These are phyloP conservation scores for Platismatia glauca DNA, from an alignment of 495 filamentous ascomycete species.

Conservation along the genomic window DNA sequence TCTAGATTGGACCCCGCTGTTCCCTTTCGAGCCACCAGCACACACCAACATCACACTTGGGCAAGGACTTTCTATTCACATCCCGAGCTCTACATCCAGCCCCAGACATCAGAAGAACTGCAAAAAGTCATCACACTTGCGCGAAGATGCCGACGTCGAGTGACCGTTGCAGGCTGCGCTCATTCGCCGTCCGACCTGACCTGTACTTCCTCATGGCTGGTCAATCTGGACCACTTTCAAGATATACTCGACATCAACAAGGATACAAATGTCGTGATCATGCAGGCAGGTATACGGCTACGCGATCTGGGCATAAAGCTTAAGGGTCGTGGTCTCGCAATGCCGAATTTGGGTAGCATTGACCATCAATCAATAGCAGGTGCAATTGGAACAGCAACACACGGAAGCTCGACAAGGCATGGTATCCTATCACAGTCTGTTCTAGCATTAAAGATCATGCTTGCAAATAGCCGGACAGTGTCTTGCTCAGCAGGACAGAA, in stretches of 20 bases:
- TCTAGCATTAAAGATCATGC: conserved; percentile 62
- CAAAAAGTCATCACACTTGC: conserved; percentile 76
- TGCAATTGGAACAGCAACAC: conserved; percentile 85
- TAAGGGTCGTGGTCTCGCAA: conserved; percentile 62
- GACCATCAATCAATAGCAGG: conserved; percentile 89
- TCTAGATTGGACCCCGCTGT: conserved; percentile 47
- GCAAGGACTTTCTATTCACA: conserved; percentile 80
- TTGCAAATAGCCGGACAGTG: conserved; percentile 69
- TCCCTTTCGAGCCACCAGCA: conserved; percentile 64
- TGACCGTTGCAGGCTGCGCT: conserved; percentile 73
- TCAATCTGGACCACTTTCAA: conserved; percentile 82
- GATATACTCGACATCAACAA: conserved; percentile 58
- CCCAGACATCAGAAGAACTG: conserved; percentile 67
- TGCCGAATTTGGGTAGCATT: conserved; percentile 89
- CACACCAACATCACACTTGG: conserved; percentile 88
- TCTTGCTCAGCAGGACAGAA: conserved; percentile 65
- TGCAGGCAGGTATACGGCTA: conserved; percentile 80
- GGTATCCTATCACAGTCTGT: conserved; percentile 75
- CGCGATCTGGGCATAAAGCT: conserved; percentile 58
- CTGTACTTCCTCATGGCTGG: conserved; percentile 87
- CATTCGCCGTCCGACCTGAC: conserved; percentile 92
- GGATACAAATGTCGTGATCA: conserved; percentile 54
- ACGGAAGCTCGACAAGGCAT: conserved; percentile 77
- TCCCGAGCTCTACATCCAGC: conserved; percentile 84
- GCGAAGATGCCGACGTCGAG: conserved; percentile 64